Evolutionary conservation across 768 basidiomycete species (phyloP).

Genomic region (Amanita pallidorosea): DNA sequence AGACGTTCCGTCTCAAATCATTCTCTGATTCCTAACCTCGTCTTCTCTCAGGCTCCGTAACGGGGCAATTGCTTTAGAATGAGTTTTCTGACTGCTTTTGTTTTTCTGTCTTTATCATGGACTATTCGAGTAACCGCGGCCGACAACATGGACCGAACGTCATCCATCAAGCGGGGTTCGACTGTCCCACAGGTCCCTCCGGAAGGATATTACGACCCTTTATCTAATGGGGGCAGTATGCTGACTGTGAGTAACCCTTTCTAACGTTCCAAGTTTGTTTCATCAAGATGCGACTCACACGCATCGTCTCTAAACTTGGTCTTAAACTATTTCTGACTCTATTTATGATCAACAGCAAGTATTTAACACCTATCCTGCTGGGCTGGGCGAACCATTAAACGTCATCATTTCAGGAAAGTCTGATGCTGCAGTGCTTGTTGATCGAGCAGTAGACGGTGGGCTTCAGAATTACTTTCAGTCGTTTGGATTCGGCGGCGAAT

Average conservation of each 20-base stretch:
- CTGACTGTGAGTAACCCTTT: slow-evolving; percentile 45
- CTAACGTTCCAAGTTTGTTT: not conserved
- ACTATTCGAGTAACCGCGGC: slow-evolving; percentile 1
- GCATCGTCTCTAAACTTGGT: not conserved
- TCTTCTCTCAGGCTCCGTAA: not conserved
- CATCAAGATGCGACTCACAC: not conserved
- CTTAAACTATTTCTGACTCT: slow-evolving; percentile 2
- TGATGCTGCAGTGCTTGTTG: slow-evolving; percentile 54
- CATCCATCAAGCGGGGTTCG: not conserved
- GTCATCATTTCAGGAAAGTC: slow-evolving; percentile 71
- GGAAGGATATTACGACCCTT: slow-evolving; percentile 52
- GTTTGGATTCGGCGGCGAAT: slow-evolving; percentile 65
- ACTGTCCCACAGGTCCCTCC: slow-evolving; percentile 29
- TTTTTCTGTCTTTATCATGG: not conserved
- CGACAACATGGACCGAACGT: not conserved
- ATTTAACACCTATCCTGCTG: slow-evolving; percentile 48
- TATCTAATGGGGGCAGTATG: slow-evolving; percentile 49
- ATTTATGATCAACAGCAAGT: slow-evolving; percentile 28
- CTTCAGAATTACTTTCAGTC: slow-evolving; percentile 78
- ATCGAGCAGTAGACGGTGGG: slow-evolving; percentile 53
- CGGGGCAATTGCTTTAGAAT: not conserved
- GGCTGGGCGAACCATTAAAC: slow-evolving; percentile 83
- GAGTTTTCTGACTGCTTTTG: slow-evolving; percentile 11
- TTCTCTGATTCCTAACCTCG: not conserved
- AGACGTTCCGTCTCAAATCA: not conserved